Evolutionary conservation across 2,329 filamentous ascomycete genomes (phyloP).

Genomic region (Coniochaeta prunicola): DNA sequence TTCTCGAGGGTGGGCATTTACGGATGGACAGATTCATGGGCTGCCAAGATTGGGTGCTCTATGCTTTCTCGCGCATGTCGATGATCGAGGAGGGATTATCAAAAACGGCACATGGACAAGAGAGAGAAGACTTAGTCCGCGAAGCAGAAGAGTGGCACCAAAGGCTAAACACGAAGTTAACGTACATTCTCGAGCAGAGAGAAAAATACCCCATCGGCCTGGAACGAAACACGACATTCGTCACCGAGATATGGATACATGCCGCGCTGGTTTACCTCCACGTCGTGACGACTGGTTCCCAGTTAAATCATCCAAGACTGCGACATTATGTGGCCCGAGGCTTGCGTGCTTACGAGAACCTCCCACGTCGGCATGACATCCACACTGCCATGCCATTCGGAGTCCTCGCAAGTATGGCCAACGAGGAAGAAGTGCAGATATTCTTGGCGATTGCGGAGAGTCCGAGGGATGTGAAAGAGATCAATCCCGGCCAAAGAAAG

Average conservation of each 20-base stretch:
- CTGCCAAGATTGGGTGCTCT: background rate
- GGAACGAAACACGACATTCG: background rate
- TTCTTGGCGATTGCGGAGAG: background rate
- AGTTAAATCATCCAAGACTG: background rate
- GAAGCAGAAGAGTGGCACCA: background rate
- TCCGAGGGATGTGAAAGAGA: background rate
- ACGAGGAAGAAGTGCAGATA: background rate
- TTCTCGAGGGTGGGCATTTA: background rate
- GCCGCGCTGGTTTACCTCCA: conserved; percentile 1
- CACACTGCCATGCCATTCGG: background rate
- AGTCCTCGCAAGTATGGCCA: conserved; percentile 1
- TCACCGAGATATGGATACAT: background rate
- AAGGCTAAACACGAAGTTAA: background rate
- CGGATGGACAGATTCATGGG: conserved; percentile 1
- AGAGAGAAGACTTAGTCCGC: background rate
- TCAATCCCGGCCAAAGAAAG: background rate
- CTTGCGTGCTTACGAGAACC: background rate
- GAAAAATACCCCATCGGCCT: background rate
- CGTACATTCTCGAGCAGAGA: background rate
- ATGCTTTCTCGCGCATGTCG: background rate
- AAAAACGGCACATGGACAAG: background rate
- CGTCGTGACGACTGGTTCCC: background rate
- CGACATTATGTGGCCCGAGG: background rate
- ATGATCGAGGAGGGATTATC: background rate
- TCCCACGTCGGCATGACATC: background rate